Conservation (phyloP, 306 rosid species). For the Cyclanthera cordifolia region DNA sequence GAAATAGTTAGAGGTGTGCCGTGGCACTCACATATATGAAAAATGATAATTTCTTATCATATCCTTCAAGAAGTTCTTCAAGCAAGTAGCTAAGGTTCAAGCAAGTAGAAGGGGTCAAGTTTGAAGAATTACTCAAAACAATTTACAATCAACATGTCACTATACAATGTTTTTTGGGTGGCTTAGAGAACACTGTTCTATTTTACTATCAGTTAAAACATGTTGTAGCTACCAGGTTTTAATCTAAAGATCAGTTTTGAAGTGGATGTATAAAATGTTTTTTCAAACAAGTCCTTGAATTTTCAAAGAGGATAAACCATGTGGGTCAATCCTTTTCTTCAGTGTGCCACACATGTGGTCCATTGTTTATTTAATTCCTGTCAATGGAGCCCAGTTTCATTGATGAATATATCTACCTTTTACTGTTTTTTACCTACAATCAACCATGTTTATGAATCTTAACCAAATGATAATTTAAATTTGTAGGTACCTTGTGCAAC, state of each 20-base stretch:
- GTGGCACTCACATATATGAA: no score
- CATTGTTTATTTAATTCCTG: background rate
- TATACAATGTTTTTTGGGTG: background rate
- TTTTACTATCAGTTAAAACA: no score
- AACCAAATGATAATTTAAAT: background rate
- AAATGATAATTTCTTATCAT: background rate
- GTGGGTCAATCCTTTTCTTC: no score
- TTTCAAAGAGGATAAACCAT: no score
- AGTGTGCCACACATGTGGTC: no score
- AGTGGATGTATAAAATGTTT: no score
- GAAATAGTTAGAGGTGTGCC: no score
- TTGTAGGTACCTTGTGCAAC: constrained; percentile 43
- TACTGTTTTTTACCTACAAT: background rate
- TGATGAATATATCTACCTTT: no score
- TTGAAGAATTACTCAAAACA: background rate
- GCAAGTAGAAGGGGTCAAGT: background rate
- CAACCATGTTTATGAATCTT: background rate
- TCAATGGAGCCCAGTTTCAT: background rate
- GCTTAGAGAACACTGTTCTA: no score
- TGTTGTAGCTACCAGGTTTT: no score
- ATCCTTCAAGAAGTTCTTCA: background rate
- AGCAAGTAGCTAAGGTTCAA: background rate
- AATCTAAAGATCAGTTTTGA: no score
- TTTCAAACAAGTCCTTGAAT: no score
- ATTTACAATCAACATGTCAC: background rate